A percentile compares a stretch with the other conserved stretches of the same genome.
Evolutionary conservation across 2,329 filamentous ascomycete genomes (phyloP).

Genomic region (Diaporthe capsici): DNA sequence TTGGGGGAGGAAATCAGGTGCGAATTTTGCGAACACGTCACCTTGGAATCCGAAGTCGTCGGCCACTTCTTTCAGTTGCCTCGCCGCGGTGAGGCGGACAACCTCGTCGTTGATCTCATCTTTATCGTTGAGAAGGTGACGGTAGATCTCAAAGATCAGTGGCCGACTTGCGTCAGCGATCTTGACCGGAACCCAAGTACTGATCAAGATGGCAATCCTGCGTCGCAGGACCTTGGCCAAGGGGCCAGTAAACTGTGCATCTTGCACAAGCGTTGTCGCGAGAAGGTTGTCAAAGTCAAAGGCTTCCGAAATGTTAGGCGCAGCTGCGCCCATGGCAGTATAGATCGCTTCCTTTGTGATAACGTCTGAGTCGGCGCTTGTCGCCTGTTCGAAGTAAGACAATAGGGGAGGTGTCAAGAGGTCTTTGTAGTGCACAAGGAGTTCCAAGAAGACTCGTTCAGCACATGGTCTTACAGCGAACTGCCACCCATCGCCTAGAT

Average conservation of each 20-base stretch:
- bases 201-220: constrained; percentile 88
- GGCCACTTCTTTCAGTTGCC: constrained; percentile 84
- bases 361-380: constrained; percentile 76
- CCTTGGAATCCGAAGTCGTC: constrained; percentile 88
- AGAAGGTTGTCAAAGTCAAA: constrained; percentile 90
- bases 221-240: constrained; percentile 87
- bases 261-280: constrained; percentile 79
- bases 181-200: constrained; percentile 89
- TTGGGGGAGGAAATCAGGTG: constrained; percentile 78
- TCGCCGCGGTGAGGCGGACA: constrained; percentile 90
- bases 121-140: constrained; percentile 83
- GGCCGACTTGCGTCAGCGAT: constrained; percentile 77
- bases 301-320: constrained; percentile 78
- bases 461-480: constrained; percentile 93
- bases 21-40: constrained; percentile 82
- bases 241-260: constrained; percentile 76
- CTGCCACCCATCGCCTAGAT: constrained; percentile 87
- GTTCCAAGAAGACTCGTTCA: constrained; percentile 92
- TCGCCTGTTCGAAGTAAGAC: constrained; percentile 84
- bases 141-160: constrained; percentile 89
- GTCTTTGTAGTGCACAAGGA: constrained; percentile 89
- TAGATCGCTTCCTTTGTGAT: constrained; percentile 95
- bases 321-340: constrained; percentile 89
- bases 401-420: constrained; percentile 85
- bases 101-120: constrained; percentile 91